Percentiles rank a stretch among this genome's conserved stretches.
These are phyloP conservation scores for Ambrosia artemisiifolia DNA, from an alignment of 129 eudicot species.

Conservation along the genomic window DNA sequence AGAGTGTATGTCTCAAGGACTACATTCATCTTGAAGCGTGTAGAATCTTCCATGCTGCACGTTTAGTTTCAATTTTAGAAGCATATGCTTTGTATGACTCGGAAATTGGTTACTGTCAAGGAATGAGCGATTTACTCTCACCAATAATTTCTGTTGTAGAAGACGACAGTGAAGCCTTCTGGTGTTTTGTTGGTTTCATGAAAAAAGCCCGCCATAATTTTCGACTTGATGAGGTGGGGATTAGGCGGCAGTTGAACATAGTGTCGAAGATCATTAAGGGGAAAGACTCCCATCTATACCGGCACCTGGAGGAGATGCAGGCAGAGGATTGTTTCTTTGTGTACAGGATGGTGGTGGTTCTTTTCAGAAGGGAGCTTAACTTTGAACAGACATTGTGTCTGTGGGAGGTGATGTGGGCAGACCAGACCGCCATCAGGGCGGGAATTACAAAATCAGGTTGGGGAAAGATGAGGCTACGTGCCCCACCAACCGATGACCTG, in stretches of 20 bases:
- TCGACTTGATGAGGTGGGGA: constrained; percentile 79
- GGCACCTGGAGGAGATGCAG: constrained; percentile 66
- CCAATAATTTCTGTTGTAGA: constrained; percentile 70
- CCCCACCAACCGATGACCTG: constrained; percentile 82
- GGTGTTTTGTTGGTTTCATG: constrained; percentile 92
- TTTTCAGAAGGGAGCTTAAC: constrained; percentile 64
- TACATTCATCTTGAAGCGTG: constrained; percentile 62
- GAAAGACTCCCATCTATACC: constrained; percentile 71
- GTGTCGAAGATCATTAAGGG: constrained; percentile 69
- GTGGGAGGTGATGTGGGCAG: constrained; percentile 97
- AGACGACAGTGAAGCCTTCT: constrained; percentile 69
- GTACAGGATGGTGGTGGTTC: constrained; percentile 86
- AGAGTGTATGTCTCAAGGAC: constrained; percentile 58
- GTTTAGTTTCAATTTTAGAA: constrained; percentile 68
- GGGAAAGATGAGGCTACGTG: constrained; percentile 62
- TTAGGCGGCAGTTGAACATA: constrained; percentile 52
- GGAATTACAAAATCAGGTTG: constrained; percentile 58
- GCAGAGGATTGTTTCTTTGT: constrained; percentile 87
- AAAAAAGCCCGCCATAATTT: constrained; percentile 83
- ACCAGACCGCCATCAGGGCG: constrained; percentile 77
- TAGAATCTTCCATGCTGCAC: constrained; percentile 76
- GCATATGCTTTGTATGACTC: constrained; percentile 66
- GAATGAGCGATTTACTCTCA: constrained; percentile 84
- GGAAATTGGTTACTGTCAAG: constrained; percentile 84
- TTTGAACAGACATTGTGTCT: constrained; percentile 84